Evolutionary conservation across 768 basidiomycete species (phyloP).

Genomic region (Panus rudis): DNA sequence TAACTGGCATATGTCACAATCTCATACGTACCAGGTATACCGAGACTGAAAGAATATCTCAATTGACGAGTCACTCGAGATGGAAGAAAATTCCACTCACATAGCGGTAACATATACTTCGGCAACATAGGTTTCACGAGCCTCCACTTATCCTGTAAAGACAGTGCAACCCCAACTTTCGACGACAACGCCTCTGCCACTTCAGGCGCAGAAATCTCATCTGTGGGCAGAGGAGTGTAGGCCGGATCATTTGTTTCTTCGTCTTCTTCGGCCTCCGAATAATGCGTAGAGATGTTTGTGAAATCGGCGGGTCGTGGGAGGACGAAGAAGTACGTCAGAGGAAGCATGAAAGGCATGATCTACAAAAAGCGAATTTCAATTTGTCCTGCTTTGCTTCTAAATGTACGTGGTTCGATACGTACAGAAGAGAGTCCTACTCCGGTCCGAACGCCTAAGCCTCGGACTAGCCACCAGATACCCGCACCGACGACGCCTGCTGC

Average conservation of each 20-base stretch:
- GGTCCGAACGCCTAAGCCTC: conserved; percentile 72
- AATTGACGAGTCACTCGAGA: neutral
- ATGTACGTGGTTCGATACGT: conserved; percentile 19
- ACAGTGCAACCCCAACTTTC: conserved; percentile 46
- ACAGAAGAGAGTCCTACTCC: conserved; percentile 85
- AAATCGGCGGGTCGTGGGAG: conserved; percentile 59
- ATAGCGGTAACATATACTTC: conserved; percentile 90
- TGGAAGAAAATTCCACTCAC: conserved; percentile 37
- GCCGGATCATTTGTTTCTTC: conserved; percentile 9
- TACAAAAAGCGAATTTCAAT: conserved; percentile 23
- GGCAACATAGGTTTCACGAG: conserved; percentile 73
- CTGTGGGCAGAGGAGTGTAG: conserved; percentile 32
- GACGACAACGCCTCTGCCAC: conserved; percentile 19
- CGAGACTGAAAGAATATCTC: conserved; percentile 34
- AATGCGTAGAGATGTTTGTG: conserved; percentile 30
- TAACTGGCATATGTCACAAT: conserved; percentile 24
- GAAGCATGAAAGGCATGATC: conserved; percentile 79
- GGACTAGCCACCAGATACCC: conserved; percentile 90
- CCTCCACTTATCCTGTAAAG: conserved; percentile 67
- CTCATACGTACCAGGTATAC: conserved; percentile 50
- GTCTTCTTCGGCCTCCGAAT: conserved; percentile 31
- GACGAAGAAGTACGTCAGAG: conserved; percentile 68
- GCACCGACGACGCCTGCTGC: conserved; percentile 92
- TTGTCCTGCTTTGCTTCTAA: neutral
- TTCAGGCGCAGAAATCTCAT: conserved; percentile 22